Conservation (phyloP, 2,329 filamentous ascomycete genomes). For the Cylindrodendrum hubeiense region DNA sequence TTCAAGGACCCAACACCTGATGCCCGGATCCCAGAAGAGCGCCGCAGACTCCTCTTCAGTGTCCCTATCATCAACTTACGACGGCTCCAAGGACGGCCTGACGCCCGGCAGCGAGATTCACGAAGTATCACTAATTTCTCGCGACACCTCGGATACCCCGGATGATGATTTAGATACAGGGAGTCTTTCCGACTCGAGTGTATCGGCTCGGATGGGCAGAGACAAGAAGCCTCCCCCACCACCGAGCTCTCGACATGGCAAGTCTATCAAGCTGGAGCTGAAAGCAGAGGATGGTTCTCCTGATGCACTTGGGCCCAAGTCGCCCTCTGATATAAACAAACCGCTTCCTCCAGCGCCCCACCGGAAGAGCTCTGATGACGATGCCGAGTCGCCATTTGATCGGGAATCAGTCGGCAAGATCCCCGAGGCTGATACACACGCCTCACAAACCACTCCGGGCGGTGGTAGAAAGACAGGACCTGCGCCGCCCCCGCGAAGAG, state of each 20-base stretch:
- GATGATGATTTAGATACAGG: constrained; percentile 39
- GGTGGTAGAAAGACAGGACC: constrained; percentile 59
- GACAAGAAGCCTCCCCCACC: constrained; percentile 78
- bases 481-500: constrained; percentile 63
- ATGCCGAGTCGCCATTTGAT: constrained; percentile 65
- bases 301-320: constrained; percentile 32
- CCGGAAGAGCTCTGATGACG: constrained; percentile 61
- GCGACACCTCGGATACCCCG: constrained; percentile 35
- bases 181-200: constrained; percentile 45
- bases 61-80: constrained; percentile 32
- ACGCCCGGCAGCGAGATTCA: constrained; percentile 28
- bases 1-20: constrained; percentile 24
- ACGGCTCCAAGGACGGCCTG: constrained; percentile 23
- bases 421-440: constrained; percentile 55
- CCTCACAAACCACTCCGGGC: constrained; percentile 48
- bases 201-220: constrained; percentile 42
- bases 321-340: constrained; percentile 56
- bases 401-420: constrained; percentile 65
- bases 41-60: constrained; percentile 32
- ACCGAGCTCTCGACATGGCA: constrained; percentile 81
- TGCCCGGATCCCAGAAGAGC: constrained; percentile 17
- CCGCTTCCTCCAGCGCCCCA: constrained; percentile 69
- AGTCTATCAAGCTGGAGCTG: constrained; percentile 70
- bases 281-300: constrained; percentile 46
- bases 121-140: constrained; percentile 39